Percentiles rank a stretch among this genome's conserved stretches.
Conservation (phyloP, 2,329 filamentous ascomycete species). For the Cladosporium sphaerospermum region DNA sequence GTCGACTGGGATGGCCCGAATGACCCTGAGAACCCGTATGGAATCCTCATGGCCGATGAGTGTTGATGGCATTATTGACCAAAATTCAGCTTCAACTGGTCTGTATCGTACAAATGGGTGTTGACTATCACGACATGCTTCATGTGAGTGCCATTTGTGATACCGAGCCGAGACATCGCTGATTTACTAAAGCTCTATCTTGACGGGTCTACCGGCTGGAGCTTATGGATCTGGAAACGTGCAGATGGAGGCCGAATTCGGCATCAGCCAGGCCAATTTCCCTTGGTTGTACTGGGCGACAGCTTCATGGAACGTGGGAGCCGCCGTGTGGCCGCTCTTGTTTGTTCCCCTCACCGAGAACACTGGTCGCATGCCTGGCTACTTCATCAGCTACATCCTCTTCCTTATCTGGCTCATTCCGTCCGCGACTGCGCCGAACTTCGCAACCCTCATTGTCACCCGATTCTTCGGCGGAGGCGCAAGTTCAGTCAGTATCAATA, state of each 20-base stretch:
- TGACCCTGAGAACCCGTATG: constrained; percentile 18
- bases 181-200: constrained; percentile 22
- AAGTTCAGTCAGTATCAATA: constrained; percentile 45
- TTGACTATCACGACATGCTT: constrained; percentile 26
- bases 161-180: constrained; percentile 6
- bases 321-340: constrained; percentile 10
- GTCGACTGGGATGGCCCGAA: constrained; percentile 21
- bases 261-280: constrained; percentile 22
- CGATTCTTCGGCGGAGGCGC: constrained; percentile 51
- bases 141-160: constrained; percentile 12
- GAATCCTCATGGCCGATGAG: constrained; percentile 33
- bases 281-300: constrained; percentile 27
- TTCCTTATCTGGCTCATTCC: constrained; percentile 49
- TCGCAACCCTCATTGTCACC: constrained; percentile 49
- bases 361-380: constrained; percentile 23
- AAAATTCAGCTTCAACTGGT: constrained; percentile 23
- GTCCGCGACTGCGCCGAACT: constrained; percentile 48
- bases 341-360: constrained; percentile 45
- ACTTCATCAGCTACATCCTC: constrained; percentile 28
- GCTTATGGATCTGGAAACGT: constrained; percentile 24
- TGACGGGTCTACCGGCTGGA: constrained; percentile 25
- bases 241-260: constrained; percentile 20
- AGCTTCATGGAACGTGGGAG: constrained; percentile 28
- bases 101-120: constrained; percentile 22
- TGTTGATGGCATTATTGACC: not conserved